These are phyloP conservation scores for Monosporascus sp. DNA, from an alignment of 2,329 filamentous ascomycete genomes.

Conservation along the genomic window DNA sequence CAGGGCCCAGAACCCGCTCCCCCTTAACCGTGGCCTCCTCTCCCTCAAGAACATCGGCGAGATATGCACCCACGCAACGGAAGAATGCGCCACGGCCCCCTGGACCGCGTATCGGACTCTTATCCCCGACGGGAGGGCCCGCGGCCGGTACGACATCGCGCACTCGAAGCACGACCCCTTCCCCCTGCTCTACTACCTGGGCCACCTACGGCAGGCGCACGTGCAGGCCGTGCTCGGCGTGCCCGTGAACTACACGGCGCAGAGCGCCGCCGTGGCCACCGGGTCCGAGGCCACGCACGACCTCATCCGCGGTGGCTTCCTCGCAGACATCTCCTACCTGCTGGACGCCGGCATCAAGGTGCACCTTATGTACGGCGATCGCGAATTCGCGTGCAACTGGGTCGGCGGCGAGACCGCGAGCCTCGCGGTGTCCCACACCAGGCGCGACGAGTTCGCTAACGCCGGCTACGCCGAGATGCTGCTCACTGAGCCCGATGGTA, in stretches of 20 bases:
- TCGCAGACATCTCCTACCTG: conserved; percentile 42
- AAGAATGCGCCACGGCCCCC: background rate
- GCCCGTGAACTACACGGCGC: conserved; percentile 50
- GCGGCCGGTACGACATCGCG: conserved; percentile 23
- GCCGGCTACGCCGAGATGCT: background rate
- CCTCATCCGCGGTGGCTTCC: conserved; percentile 19
- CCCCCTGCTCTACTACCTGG: conserved; percentile 44
- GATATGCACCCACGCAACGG: conserved; percentile 45
- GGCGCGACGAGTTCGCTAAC: background rate
- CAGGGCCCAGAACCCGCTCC: background rate
- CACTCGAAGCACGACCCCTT: conserved; percentile 41
- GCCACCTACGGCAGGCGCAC: conserved; percentile 48
- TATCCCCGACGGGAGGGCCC: conserved; percentile 6
- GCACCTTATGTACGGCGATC: conserved; percentile 50
- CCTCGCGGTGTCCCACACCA: conserved; percentile 29
- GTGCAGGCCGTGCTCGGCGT: conserved; percentile 48
- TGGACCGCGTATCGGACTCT: background rate
- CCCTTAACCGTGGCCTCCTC: background rate
- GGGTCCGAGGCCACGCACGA: conserved; percentile 34
- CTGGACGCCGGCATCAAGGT: conserved; percentile 51
- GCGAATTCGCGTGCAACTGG: conserved; percentile 52
- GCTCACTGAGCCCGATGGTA: background rate
- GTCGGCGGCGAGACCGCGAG: conserved; percentile 47
- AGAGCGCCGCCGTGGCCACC: conserved; percentile 32
- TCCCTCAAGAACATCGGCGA: conserved; percentile 37